A percentile compares a stretch with the other conserved stretches of the same genome.
phyloP scores from a whole-genome alignment of 768 basidiomycete genomes.

The Suillus luteus region DNA sequence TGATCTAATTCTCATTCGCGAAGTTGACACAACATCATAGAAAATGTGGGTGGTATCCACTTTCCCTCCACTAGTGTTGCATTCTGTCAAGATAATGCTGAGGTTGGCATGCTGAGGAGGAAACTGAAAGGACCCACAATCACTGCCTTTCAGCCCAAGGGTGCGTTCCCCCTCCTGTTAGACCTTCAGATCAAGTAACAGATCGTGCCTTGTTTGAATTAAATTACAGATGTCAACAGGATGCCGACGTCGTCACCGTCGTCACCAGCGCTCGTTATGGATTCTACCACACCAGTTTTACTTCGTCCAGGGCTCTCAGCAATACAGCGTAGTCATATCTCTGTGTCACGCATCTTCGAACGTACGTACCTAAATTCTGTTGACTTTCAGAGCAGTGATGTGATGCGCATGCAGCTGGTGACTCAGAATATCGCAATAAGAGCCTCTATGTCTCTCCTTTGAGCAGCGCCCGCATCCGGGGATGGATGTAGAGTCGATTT shows the following conservation, averaged over 20 bases:
- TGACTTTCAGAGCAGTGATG: not conserved
- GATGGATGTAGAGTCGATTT: not conserved
- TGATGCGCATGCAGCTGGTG: not conserved
- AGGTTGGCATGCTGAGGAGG: not conserved
- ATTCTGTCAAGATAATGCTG: not conserved
- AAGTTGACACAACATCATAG: not conserved
- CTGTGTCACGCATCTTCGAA: not conserved
- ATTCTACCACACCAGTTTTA: not conserved
- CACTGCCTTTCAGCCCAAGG: not conserved
- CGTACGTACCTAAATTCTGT: not conserved
- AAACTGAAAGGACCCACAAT: not conserved
- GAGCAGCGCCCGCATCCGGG: not conserved
- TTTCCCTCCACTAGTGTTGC: not conserved
- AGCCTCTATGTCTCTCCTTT: slow-evolving; percentile 5
- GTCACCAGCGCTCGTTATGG: not conserved
- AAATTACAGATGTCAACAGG: not conserved
- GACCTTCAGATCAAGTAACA: not conserved
- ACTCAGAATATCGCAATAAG: slow-evolving; percentile 1
- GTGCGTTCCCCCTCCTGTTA: not conserved
- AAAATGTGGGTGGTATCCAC: not conserved
- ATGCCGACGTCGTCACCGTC: not conserved
- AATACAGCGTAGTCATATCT: not conserved
- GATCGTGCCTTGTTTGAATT: not conserved
- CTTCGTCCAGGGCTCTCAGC: not conserved
- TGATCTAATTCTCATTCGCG: not conserved